Evolutionary conservation across 2,329 filamentous ascomycete species (phyloP).

Genomic region (Colletotrichum tropicale): DNA sequence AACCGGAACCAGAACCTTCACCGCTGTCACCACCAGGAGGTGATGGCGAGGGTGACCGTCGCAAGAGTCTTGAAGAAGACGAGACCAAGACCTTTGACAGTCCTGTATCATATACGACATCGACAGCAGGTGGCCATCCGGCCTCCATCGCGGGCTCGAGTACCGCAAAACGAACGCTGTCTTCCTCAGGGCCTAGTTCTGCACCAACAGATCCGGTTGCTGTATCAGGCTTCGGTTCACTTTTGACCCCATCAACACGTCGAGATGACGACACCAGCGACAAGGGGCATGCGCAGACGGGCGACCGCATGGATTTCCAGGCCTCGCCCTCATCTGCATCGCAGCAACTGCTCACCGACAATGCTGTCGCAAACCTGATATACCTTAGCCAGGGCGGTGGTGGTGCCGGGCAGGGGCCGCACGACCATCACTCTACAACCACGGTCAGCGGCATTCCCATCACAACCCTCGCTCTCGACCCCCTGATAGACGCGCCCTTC

Average conservation of each 20-base stretch:
- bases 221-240: not conserved
- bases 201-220: not conserved
- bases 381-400: slow-evolving; percentile 34
- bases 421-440: not conserved
- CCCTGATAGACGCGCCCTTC: slow-evolving; percentile 12
- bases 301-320: not conserved
- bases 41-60: not conserved
- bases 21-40: not conserved
- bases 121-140: not conserved
- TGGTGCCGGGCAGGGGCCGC: slow-evolving; percentile 13
- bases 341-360: slow-evolving; percentile 32
- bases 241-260: not conserved
- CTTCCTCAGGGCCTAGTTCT: not conserved
- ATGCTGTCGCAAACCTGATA: slow-evolving; percentile 38
- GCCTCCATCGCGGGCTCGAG: not conserved
- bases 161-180: not conserved
- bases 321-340: slow-evolving; percentile 26
- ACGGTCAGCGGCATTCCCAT: not conserved
- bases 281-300: not conserved
- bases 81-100: slow-evolving; percentile 1
- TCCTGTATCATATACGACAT: slow-evolving; percentile 4
- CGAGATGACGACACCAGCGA: not conserved
- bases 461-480: slow-evolving; percentile 9
- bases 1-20: not conserved
- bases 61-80: not conserved